phyloP scores from a whole-genome alignment of 345 rosid genomes.

The Syzygium aqueum region DNA sequence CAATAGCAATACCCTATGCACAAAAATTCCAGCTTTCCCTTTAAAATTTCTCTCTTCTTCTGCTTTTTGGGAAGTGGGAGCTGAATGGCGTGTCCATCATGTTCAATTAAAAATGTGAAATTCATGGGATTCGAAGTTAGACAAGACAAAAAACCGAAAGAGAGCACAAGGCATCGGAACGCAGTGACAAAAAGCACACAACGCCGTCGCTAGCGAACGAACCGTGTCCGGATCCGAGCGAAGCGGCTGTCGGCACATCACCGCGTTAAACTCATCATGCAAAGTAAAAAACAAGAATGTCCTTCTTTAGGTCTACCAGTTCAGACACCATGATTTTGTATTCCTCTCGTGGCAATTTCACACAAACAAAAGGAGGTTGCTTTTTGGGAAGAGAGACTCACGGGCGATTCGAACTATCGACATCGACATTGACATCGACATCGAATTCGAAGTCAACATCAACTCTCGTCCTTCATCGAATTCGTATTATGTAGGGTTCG shows the following conservation, averaged over 20 bases:
- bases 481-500: neutral
- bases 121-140: neutral
- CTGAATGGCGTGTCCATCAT: neutral
- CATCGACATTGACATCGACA: neutral
- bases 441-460: neutral
- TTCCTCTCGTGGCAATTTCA: neutral
- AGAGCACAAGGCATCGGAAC: neutral
- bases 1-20: neutral
- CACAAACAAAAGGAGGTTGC: neutral
- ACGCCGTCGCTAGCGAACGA: neutral
- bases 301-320: neutral
- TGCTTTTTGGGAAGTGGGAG: neutral
- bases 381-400: neutral
- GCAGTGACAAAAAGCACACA: neutral
- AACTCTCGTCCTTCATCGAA: neutral
- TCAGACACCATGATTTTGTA: neutral
- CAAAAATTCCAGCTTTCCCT: neutral
- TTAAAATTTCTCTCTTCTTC: neutral
- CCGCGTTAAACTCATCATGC: neutral
- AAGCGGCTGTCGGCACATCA: neutral
- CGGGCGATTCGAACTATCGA: too few relatives aligned
- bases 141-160: neutral
- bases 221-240: neutral
- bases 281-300: neutral
- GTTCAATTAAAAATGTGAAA: neutral